Evolutionary conservation across 2,329 filamentous ascomycete genomes (phyloP).

Genomic region (Thelonectria discophora): DNA sequence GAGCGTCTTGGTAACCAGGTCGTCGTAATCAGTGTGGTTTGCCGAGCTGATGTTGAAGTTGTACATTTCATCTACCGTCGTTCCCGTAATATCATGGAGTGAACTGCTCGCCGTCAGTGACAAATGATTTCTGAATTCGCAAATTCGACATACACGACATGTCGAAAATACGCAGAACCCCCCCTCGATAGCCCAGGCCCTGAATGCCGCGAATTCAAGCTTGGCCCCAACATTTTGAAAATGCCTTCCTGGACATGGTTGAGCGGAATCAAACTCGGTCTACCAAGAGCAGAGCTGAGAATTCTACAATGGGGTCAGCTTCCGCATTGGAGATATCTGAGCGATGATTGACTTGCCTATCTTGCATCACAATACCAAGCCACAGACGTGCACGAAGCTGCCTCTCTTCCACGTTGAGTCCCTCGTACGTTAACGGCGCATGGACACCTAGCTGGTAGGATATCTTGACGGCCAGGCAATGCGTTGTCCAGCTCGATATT

Average conservation of each 20-base stretch:
- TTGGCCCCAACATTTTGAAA: constrained; percentile 11
- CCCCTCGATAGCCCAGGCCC: constrained; percentile 8
- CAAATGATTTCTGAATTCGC: neutral
- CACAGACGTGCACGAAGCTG: constrained; percentile 6
- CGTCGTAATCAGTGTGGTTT: constrained; percentile 7
- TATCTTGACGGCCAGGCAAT: constrained; percentile 42
- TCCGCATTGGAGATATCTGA: neutral
- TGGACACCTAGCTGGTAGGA: constrained; percentile 46
- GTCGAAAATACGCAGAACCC: constrained; percentile 29
- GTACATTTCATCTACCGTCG: constrained; percentile 31
- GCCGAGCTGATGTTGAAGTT: constrained; percentile 33
- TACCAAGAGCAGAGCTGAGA: constrained; percentile 23
- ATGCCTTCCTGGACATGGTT: constrained; percentile 26
- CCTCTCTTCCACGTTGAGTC: neutral
- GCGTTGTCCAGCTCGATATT: constrained; percentile 43
- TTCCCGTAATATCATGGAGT: constrained; percentile 34
- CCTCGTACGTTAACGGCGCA: constrained; percentile 29
- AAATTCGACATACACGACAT: constrained; percentile 26
- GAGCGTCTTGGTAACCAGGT: constrained; percentile 31
- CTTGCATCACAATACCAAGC: constrained; percentile 7
- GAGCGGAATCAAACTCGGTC: constrained; percentile 25
- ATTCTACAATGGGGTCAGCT: constrained; percentile 11
- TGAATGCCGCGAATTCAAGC: constrained; percentile 5
- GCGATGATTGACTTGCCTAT: neutral
- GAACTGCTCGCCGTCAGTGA: constrained; percentile 18